These are phyloP conservation scores for Miamiensis avidus DNA, from an alignment of 169 alveolate genomes.

Conservation along the genomic window DNA sequence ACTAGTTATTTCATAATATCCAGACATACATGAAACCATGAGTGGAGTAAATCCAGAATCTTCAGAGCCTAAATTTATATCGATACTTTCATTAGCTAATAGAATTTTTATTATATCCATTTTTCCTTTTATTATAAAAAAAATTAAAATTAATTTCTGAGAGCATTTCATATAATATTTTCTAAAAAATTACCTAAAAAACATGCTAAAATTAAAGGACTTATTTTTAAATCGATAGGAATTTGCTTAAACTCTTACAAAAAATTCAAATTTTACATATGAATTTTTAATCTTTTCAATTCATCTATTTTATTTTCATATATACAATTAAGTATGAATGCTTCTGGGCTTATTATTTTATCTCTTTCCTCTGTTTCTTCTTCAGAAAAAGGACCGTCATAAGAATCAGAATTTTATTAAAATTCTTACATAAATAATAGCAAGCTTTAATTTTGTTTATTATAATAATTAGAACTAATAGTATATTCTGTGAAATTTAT, in stretches of 20 bases:
- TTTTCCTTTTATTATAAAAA: conserved; percentile 9
- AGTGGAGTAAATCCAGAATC: conserved; percentile 42
- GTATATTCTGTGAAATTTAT: too few species aligned
- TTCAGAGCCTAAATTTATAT: conserved; percentile 40
- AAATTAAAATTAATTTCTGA: too few species aligned
- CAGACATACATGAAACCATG: conserved; percentile 54
- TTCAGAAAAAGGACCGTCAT: too few species aligned
- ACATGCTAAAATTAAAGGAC: conserved; percentile 43
- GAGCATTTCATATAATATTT: too few species aligned
- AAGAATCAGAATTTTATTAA: too few species aligned
- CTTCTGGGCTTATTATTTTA: background rate
- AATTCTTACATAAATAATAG: too few species aligned
- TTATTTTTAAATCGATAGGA: conserved; percentile 33
- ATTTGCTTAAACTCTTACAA: conserved; percentile 44
- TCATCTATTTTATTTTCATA: background rate
- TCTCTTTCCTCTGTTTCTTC: too few species aligned
- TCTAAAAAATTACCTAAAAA: conserved; percentile 35
- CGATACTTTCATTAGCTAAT: conserved; percentile 18
- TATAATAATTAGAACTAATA: too few species aligned
- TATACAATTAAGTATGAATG: too few species aligned
- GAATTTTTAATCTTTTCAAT: too few species aligned
- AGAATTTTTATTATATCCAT: conserved; percentile 27
- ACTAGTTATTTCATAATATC: conserved; percentile 55
- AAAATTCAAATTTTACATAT: conserved; percentile 14
- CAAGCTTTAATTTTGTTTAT: too few species aligned